A percentile compares a stretch with the other conserved stretches of the same genome.
These are phyloP conservation scores for Phytophthora citrophthora DNA, from an alignment of 352 stramenopile species.

Conservation along the genomic window DNA sequence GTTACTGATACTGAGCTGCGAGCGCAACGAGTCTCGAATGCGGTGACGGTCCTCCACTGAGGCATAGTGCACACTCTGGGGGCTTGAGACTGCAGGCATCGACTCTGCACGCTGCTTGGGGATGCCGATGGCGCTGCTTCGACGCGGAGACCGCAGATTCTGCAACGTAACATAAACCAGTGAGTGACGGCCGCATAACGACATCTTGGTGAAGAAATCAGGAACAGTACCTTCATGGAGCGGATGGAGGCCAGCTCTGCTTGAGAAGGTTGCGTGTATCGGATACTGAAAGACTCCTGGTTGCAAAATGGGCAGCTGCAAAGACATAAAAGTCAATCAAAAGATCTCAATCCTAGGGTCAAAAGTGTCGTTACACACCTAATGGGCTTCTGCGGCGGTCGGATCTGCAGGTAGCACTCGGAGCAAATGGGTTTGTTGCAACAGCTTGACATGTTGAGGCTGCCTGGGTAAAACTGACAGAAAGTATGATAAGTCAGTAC, in stretches of 20 bases:
- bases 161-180: conserved; percentile 26
- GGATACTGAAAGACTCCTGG: conserved; percentile 59
- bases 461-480: conserved; percentile 64
- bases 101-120: conserved; percentile 24
- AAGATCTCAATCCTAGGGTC: no score
- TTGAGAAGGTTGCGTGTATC: conserved; percentile 52
- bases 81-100: conserved; percentile 10
- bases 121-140: conserved; percentile 47
- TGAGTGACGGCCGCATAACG: conserved; percentile 8
- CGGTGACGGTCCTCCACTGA: conserved; percentile 79
- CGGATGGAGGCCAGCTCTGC: conserved; percentile 57
- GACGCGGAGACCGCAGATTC: conserved; percentile 34
- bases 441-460: conserved; percentile 63
- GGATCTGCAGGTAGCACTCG: conserved; percentile 74
- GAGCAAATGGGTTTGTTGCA: conserved; percentile 81
- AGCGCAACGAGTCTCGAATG: conserved; percentile 74
- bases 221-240: conserved; percentile 38
- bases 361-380: conserved; percentile 34
- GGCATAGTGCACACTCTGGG: conserved; percentile 50
- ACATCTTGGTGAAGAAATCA: conserved; percentile 1
- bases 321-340: conserved; percentile 2
- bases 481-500: conserved; percentile 13
- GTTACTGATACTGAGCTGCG: conserved; percentile 69
- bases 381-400: conserved; percentile 55
- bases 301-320: conserved; percentile 86